phyloP scores from a whole-genome alignment of 495 filamentous ascomycete genomes.

The Xylaria bambusicola region DNA sequence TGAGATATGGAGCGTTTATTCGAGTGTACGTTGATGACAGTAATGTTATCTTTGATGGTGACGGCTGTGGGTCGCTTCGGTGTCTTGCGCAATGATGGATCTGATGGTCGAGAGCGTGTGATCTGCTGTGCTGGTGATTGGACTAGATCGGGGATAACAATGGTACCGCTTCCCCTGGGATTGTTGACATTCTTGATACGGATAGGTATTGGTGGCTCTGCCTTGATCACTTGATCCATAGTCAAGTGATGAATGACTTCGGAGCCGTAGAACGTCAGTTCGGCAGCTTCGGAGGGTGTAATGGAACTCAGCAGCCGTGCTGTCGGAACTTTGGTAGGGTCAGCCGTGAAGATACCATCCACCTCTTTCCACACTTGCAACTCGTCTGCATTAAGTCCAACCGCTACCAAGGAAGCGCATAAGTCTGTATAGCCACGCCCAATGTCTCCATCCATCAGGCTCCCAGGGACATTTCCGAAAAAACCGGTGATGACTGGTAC shows the following conservation, averaged over 20 bases:
- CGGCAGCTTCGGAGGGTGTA: conserved; percentile 84
- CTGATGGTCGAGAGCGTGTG: conserved; percentile 44
- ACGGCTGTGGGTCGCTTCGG: conserved; percentile 85
- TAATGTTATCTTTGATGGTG: conserved; percentile 90
- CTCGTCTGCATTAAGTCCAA: conserved; percentile 74
- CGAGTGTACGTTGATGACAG: conserved; percentile 92
- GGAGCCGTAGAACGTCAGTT: conserved; percentile 89
- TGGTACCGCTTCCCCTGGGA: conserved; percentile 79
- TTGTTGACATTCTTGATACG: conserved; percentile 99
- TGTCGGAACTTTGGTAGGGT: conserved; percentile 85
- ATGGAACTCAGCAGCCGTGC: conserved; percentile 74
- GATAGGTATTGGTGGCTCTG: conserved; percentile 79
- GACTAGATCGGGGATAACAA: conserved; percentile 67
- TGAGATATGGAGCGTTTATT: conserved; percentile 84
- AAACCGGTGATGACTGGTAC: conserved; percentile 83
- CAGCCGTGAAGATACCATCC: conserved; percentile 87
- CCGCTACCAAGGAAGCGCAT: conserved; percentile 79
- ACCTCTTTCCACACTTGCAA: conserved; percentile 94
- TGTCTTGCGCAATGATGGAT: conserved; percentile 45
- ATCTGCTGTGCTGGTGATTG: conserved; percentile 49
- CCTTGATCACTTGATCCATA: conserved; percentile 96
- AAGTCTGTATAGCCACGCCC: conserved; percentile 90
- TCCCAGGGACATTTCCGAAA: conserved; percentile 83
- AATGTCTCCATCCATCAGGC: conserved; percentile 71
- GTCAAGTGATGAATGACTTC: conserved; percentile 98